These are phyloP conservation scores for Neofusicoccum kwambonambiense DNA, from an alignment of 2,329 filamentous ascomycete species.

Conservation along the genomic window DNA sequence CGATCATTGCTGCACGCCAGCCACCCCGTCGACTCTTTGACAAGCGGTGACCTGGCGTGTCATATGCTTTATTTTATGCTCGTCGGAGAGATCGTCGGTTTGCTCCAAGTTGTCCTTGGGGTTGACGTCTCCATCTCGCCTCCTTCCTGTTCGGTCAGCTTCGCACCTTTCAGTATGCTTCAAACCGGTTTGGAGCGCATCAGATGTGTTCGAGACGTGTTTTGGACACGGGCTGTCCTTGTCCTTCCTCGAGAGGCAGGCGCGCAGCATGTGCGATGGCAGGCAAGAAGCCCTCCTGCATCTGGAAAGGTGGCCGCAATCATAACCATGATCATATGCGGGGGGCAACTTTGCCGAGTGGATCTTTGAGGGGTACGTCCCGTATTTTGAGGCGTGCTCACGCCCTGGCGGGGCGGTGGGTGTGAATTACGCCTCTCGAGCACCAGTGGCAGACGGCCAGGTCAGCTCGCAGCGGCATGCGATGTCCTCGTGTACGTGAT, in stretches of 20 bases:
- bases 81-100: not conserved
- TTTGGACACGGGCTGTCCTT: not conserved
- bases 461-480: not conserved
- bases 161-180: not conserved
- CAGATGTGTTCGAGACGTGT: not conserved
- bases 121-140: too few relatives aligned
- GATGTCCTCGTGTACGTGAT: not conserved
- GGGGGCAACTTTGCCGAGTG: slow-evolving; percentile 4
- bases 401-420: not conserved
- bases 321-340: not conserved
- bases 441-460: not conserved
- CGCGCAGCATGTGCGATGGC: not conserved
- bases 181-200: not conserved
- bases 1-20: not conserved
- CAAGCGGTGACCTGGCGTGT: not conserved
- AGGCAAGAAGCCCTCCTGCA: not conserved
- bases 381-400: not conserved
- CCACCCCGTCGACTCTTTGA: not conserved
- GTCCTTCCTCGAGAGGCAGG: not conserved
- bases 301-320: not conserved
- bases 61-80: not conserved
- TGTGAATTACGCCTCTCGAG: not conserved
- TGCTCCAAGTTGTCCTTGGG: too few relatives aligned
- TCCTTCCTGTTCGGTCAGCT: not conserved
- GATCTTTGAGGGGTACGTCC: not conserved